Percentiles rank a stretch among this genome's conserved stretches.
These are phyloP conservation scores for Gyromitra esculenta DNA, from an alignment of 2,329 filamentous ascomycete species.

Conservation along the genomic window DNA sequence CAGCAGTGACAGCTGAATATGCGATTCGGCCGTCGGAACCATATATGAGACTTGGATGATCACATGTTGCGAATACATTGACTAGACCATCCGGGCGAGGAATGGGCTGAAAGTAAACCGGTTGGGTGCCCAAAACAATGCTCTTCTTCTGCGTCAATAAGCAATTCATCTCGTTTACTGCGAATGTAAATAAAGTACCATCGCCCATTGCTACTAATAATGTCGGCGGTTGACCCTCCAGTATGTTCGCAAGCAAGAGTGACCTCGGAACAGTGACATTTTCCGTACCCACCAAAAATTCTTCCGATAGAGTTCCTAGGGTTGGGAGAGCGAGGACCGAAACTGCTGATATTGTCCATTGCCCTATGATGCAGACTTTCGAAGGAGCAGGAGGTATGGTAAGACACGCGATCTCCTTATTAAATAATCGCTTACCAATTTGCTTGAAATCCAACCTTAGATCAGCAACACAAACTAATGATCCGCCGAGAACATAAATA, in stretches of 20 bases:
- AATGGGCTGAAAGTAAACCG: constrained; percentile 81
- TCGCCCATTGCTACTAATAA: constrained; percentile 92
- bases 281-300: constrained; percentile 70
- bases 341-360: constrained; percentile 84
- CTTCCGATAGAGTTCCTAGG: constrained; percentile 73
- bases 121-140: constrained; percentile 84
- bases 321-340: constrained; percentile 76
- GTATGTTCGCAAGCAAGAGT: constrained; percentile 79
- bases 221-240: constrained; percentile 74
- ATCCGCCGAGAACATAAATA: constrained; percentile 79
- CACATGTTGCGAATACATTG: constrained; percentile 91
- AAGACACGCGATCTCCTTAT: constrained; percentile 81
- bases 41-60: constrained; percentile 94
- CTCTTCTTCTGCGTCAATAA: constrained; percentile 77
- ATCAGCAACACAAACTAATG: constrained; percentile 74
- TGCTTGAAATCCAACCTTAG: constrained; percentile 69
- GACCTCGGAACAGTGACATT: constrained; percentile 83
- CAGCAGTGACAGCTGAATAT: constrained; percentile 92
- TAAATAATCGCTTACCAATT: constrained; percentile 70
- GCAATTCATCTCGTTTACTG: constrained; percentile 71
- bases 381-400: constrained; percentile 73
- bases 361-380: constrained; percentile 79
- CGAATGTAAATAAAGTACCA: constrained; percentile 86
- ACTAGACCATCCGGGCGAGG: constrained; percentile 70
- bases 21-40: constrained; percentile 85